These are phyloP conservation scores for Trametes cinnabarina DNA, from an alignment of 768 basidiomycete genomes.

Conservation along the genomic window DNA sequence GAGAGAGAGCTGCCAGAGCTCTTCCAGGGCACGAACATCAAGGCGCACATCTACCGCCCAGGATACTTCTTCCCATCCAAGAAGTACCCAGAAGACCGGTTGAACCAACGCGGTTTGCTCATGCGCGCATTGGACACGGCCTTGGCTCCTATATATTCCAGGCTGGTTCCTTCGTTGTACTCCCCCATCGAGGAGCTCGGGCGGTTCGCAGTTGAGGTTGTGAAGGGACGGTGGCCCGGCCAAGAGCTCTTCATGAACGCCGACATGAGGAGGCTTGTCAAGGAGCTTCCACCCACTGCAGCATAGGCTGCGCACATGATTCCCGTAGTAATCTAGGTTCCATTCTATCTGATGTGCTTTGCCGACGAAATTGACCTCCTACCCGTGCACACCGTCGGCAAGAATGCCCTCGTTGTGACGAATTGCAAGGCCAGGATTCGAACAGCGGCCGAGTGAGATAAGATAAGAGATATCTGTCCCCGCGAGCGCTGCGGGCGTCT, in stretches of 20 bases:
- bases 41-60: constrained; percentile 32
- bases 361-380: too few species aligned
- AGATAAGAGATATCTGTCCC: background rate
- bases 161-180: constrained; percentile 21
- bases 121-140: constrained; percentile 19
- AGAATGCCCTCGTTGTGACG: too few species aligned
- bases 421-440: background rate
- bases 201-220: constrained; percentile 46
- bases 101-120: constrained; percentile 24
- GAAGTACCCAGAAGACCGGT: constrained; percentile 28
- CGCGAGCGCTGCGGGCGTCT: background rate
- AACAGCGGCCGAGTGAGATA: background rate
- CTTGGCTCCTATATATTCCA: constrained; percentile 16
- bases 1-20: constrained; percentile 32
- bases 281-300: constrained; percentile 11
- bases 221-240: constrained; percentile 50
- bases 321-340: too few species aligned
- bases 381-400: too few species aligned
- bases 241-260: constrained; percentile 29
- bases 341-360: too few species aligned
- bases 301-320: too few species aligned
- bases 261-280: constrained; percentile 21
- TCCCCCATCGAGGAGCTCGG: constrained; percentile 32
- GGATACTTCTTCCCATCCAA: constrained; percentile 35
- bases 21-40: constrained; percentile 23